phyloP scores from a whole-genome alignment of 1,139 yeast species.

The Saccharomyces hybrid region DNA sequence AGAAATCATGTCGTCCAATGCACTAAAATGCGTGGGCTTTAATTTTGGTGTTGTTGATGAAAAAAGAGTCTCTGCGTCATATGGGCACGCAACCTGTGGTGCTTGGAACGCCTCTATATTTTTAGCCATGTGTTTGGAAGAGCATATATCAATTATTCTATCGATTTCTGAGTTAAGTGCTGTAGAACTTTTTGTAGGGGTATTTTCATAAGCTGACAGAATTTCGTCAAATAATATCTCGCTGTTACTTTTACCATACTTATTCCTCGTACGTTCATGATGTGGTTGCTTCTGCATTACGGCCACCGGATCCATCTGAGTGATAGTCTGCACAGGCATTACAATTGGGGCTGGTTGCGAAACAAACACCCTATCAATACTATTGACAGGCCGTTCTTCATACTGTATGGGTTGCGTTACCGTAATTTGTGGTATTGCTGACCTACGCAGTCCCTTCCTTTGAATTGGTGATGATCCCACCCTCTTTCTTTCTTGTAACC shows the following conservation, averaged over 20 bases:
- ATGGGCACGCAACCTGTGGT: background rate
- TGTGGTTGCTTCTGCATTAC: background rate
- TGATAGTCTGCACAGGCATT: slow-evolving; percentile 3
- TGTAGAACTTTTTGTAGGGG: background rate
- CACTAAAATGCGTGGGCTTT: slow-evolving; percentile 8
- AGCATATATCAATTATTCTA: background rate
- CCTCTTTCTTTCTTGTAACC: background rate
- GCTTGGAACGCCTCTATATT: slow-evolving; percentile 1
- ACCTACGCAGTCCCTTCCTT: background rate
- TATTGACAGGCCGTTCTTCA: background rate
- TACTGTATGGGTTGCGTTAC: background rate
- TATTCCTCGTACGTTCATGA: background rate
- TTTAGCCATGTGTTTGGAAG: background rate
- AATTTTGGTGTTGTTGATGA: slow-evolving; percentile 2
- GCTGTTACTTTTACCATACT: slow-evolving; percentile 12
- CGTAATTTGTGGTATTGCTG: background rate
- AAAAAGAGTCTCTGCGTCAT: background rate
- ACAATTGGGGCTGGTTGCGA: slow-evolving; percentile 1
- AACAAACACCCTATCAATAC: slow-evolving; percentile 1
- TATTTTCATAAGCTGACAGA: slow-evolving; percentile 16
- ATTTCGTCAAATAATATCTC: slow-evolving; percentile 26
- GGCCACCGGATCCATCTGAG: background rate
- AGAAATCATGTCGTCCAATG: slow-evolving; percentile 10
- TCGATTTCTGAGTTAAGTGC: slow-evolving; percentile 13
- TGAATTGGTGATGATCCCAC: background rate